Evolutionary conservation across 306 rosid genomes (phyloP), one percentile per base, ranked within the genome.

Genomic region (Cicer yamashitae): DNA sequence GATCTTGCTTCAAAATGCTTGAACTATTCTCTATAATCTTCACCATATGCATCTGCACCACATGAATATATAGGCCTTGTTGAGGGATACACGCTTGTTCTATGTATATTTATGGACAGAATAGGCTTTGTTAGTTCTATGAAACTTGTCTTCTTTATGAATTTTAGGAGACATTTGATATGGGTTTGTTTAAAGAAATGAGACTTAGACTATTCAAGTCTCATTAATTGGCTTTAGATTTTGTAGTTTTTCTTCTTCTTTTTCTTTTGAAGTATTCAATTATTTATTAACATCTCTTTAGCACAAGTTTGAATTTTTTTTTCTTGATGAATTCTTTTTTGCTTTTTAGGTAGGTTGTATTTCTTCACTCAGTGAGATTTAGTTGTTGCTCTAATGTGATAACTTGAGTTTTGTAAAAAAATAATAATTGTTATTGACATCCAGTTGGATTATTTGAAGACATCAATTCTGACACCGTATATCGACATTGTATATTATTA

Each of bases 161-260:
- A 14, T 18, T 76, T 65, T 67, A 39, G 73, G 67, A 52, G 38
- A 54, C 44, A 60, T 61, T 44, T 59, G 45, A 14, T 47, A 25
- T 14, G 56, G 66, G 7, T 44, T 52, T 56, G 69, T 45, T 41
- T 51, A 73, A 66, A 75, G 50, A 79, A 67, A 70, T 79, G 72
- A 3, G 39, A 79, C 43, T 50, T 64, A 25, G 18, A 71, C 58
- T 3, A 48, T 44, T 34, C 25, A 38, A 53, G 18, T 72, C 18
- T 61, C 65, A 9, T 30, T 30, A 30, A 30, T 60, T 51, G 18
- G 60, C 67, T 64, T 70, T 14, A 1, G 5, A 59, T 70, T 67
- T 81, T 45, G 48, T 81, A 70, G 64, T 60, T 50, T 10, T 22
- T 59, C 30, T 10, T 22, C 6, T 40, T 17, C 7, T 43, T 40